A percentile compares a stretch with the other conserved stretches of the same genome.
Conservation (phyloP, 1,284 basidiomycete genomes). For the Amylostereum areolatum region DNA sequence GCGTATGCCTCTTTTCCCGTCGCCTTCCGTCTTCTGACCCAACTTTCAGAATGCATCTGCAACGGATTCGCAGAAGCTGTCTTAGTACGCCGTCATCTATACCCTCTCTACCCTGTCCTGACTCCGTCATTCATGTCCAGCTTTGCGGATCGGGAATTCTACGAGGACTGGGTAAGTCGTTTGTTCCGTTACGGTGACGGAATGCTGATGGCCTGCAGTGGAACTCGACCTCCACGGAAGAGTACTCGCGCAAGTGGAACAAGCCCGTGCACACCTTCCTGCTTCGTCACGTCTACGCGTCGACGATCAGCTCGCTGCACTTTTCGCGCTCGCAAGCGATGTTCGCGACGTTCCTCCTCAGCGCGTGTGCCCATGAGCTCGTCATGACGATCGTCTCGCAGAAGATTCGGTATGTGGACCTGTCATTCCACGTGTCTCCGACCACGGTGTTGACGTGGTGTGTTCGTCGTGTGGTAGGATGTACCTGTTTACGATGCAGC, state of each 20-base stretch:
- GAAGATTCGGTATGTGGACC: slow-evolving; percentile 62
- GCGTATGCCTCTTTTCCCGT: slow-evolving; percentile 15
- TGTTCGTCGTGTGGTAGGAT: slow-evolving; percentile 34
- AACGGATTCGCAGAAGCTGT: slow-evolving; percentile 92
- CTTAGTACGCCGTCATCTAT: slow-evolving; percentile 44
- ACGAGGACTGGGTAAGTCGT: slow-evolving; percentile 80
- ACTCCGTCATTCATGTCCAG: slow-evolving; percentile 28
- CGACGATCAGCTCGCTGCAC: slow-evolving; percentile 74
- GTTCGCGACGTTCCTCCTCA: slow-evolving; percentile 88
- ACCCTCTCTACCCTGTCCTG: too few relatives aligned
- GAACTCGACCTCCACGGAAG: slow-evolving; percentile 96
- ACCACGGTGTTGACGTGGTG: too few relatives aligned
- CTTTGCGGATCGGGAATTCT: slow-evolving; percentile 95
- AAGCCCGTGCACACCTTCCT: slow-evolving; percentile 90
- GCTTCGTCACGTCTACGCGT: slow-evolving; percentile 90
- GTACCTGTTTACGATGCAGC: slow-evolving; percentile 53
- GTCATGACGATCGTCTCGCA: slow-evolving; percentile 96
- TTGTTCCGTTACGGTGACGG: background rate
- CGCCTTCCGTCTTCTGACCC: slow-evolving; percentile 2
- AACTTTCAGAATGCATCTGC: slow-evolving; percentile 79
- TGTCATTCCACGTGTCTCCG: too few relatives aligned
- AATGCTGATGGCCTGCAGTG: slow-evolving; percentile 43
- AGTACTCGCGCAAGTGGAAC: slow-evolving; percentile 97
- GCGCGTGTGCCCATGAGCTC: slow-evolving; percentile 86
- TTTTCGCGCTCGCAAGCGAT: slow-evolving; percentile 78